Base-by-base conservation (phyloP, 306 rosid genomes). In the Erythrophleum fordii region DNA sequence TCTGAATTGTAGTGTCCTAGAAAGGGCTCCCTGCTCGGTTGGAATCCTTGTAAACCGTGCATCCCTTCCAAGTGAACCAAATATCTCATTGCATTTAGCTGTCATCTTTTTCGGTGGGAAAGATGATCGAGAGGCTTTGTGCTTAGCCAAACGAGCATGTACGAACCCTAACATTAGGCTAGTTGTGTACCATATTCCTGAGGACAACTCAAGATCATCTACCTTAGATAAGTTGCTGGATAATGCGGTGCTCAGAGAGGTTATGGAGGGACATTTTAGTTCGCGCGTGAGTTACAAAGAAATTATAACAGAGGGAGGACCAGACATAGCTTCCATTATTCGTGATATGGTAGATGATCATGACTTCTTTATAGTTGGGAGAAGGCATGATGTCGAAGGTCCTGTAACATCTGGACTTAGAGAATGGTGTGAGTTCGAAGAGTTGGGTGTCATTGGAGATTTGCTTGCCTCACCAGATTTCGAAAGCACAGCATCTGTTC, bases 401-500 rank as follows among this genome's bases (percentile, higher is more conserved):
- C 84, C 78, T 66, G 91, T 87, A 44, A 90, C 91, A 0, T n/a
- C 80, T 0, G 93, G 92, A 37, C 89, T 92, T 1, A 34, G 75
- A 8, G 80, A 85, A 13, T 92, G 97, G 97, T 83, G 81, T 82
- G 97, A 92, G 20, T 89, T 86, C 25, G 87, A 88, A 0, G 97
- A 92, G 80, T 75, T 92, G 16, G 97, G 97, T 48, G 84, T 35
- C 1, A 4, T 90, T 1, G 95, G 90, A 45, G 97, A 92, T 75
- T 73, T 89, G 86, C 93, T 92, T n/a, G 83, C 93, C 20, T 86
- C 97, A 1, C 76, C 87, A 0, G 93, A 89, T 77, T 37, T 84
- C 25, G 25, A 77, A 34, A 74, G 61, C 13, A 70, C 6, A 55
- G 88, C 95, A 45, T 90, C 90, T 2, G 46, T 91, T 83, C 60